These are phyloP conservation scores for Quercus lobata DNA, from an alignment of 331 rosid species.

Conservation along the genomic window DNA sequence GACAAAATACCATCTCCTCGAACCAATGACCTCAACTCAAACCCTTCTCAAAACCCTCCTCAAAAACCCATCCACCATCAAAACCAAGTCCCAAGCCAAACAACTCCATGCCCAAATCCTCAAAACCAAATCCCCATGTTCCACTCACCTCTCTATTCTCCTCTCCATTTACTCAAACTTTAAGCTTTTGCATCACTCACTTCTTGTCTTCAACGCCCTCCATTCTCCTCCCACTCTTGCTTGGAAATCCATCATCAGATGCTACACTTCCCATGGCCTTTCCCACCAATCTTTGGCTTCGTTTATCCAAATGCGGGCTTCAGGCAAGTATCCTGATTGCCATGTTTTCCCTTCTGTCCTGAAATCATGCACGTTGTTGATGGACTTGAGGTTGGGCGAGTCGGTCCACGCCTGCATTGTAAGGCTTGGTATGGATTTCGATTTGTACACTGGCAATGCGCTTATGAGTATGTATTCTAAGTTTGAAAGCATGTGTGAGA, in stretches of 20 bases:
- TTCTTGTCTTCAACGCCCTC: slow-evolving; percentile 34
- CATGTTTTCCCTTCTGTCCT: slow-evolving; percentile 47
- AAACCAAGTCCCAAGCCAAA: slow-evolving; percentile 32
- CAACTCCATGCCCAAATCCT: slow-evolving; percentile 51
- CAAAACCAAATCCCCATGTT: slow-evolving; percentile 18
- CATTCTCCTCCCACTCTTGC: slow-evolving; percentile 34
- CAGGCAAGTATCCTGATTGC: slow-evolving; percentile 31
- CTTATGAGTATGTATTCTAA: slow-evolving; percentile 46
- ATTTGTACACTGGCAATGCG: slow-evolving; percentile 45
- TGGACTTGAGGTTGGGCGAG: slow-evolving; percentile 34
- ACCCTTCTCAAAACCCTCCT: slow-evolving; percentile 22
- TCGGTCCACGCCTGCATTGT: slow-evolving; percentile 35
- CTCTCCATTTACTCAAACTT: slow-evolving; percentile 44
- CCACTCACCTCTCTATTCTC: slow-evolving; percentile 22
- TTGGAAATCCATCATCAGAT: slow-evolving; percentile 41
- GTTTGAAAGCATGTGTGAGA: not conserved
- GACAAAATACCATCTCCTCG: not conserved
- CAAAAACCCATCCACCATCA: slow-evolving; percentile 20
- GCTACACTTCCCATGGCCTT: slow-evolving; percentile 40
- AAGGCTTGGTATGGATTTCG: slow-evolving; percentile 28
- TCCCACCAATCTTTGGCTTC: slow-evolving; percentile 22
- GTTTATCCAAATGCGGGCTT: slow-evolving; percentile 31
- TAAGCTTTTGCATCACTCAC: slow-evolving; percentile 27
- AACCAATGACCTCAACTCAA: slow-evolving; percentile 23
- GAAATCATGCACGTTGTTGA: slow-evolving; percentile 33